Evolutionary conservation across 805 yeast genomes (phyloP), one percentile per base, ranked within the genome.

Genomic region (Saturnispora besseyi): DNA sequence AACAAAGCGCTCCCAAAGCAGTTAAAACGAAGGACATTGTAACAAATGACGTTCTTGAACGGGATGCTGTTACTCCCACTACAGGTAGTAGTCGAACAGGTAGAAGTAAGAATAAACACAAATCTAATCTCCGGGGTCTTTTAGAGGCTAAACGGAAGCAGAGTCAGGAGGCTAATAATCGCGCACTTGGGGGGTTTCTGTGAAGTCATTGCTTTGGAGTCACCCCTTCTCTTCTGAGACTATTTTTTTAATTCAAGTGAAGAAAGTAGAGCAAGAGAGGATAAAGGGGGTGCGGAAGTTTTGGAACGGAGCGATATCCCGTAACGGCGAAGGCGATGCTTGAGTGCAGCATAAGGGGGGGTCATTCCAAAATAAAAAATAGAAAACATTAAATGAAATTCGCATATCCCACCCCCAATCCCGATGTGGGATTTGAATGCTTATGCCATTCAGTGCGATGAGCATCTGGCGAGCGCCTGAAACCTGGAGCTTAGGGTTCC

Each of bases 221-320:
- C 29, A 26, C 9, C 29, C 9, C 29, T 26, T 26, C 29, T 26
- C 29, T 26, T 26, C 29, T 26, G 6, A 26, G 9, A n/a, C 28
- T 13, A 18, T 18, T 18, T 18, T 18, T 18, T 18, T 18, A 18
- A 18, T 2, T 18, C 18, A 18, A 18, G 18, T 18, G 18, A 18
- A 18, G 18, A 18, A 18, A 18, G 18, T 18, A 18, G 18, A 2
- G 18, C 2, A 54, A 42, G 53, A 51, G 46, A 15, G 22, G 29
- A 55, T 51, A 42, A 53, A 51, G 24, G 57, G 56, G 59, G 56
- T 38, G 59, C 34, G 34, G 24, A 18, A 36, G 40, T 21, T 36
- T 36, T 22, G 40, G 40, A 15, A 36, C 40, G 40, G 40, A 36
- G 15, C 24, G 40, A 22, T 36, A 36, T 36, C 40, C 40, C 40